Evolutionary conservation across 1,284 basidiomycete genomes (phyloP).

Genomic region (Cystobasidiaceae sp.): DNA sequence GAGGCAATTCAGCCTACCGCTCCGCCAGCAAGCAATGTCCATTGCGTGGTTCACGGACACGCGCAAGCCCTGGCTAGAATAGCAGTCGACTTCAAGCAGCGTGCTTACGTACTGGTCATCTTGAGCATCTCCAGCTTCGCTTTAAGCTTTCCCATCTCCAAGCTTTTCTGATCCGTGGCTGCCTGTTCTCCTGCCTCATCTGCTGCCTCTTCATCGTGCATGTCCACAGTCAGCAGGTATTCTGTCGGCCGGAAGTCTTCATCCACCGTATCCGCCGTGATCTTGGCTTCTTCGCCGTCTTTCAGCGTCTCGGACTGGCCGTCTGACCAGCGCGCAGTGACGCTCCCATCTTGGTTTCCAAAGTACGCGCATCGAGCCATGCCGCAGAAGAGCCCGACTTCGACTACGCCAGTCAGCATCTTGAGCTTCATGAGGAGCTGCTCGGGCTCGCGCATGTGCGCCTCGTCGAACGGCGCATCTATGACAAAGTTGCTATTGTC

Average conservation of each 20-base stretch:
- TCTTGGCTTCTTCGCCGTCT: slow-evolving; percentile 19
- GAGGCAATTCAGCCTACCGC: too few relatives aligned
- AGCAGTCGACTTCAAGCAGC: too few relatives aligned
- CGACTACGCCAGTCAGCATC: slow-evolving; percentile 91
- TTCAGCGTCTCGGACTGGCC: slow-evolving; percentile 18
- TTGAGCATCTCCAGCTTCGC: too few relatives aligned
- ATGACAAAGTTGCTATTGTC: slow-evolving; percentile 77
- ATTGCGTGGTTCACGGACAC: too few relatives aligned
- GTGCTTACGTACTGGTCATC: too few relatives aligned
- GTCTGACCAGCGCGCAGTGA: slow-evolving; percentile 13
- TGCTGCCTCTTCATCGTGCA: too few relatives aligned
- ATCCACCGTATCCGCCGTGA: slow-evolving; percentile 23
- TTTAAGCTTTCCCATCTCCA: too few relatives aligned
- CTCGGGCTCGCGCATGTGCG: slow-evolving; percentile 64
- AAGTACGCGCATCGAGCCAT: slow-evolving; percentile 95
- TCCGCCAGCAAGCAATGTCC: too few relatives aligned
- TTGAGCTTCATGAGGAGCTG: slow-evolving; percentile 44
- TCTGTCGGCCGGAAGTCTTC: slow-evolving; percentile 1
- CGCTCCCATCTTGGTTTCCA: slow-evolving; percentile 50
- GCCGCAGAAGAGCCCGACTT: slow-evolving; percentile 90
- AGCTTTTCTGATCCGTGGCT: too few relatives aligned
- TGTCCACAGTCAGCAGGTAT: background rate
- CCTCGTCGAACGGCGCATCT: slow-evolving; percentile 70
- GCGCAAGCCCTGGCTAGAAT: too few relatives aligned
- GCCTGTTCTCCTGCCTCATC: too few relatives aligned